Evolutionary conservation across 768 basidiomycete species (phyloP).

Genomic region (Trichaptum fuscoviolaceum): DNA sequence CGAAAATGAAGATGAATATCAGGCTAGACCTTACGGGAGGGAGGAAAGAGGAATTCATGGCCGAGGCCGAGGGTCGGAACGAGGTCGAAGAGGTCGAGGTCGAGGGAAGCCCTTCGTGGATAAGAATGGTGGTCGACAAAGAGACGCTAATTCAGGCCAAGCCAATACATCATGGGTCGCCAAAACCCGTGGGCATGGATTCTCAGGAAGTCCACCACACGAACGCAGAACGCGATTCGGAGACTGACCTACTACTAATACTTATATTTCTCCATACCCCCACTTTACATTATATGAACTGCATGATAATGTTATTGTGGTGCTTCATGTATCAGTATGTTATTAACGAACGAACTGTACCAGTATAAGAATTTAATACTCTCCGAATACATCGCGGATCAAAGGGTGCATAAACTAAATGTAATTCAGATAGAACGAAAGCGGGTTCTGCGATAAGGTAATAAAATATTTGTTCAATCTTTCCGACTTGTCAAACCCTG

Average conservation of each 20-base stretch:
- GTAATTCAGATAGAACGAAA: background rate
- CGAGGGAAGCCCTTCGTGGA: conserved; percentile 26
- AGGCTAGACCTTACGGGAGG: conserved; percentile 18
- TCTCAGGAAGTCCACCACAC: conserved; percentile 1
- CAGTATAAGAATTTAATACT: background rate
- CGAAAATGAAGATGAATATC: conserved; percentile 24
- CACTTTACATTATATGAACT: background rate
- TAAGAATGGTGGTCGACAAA: background rate
- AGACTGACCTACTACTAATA: background rate
- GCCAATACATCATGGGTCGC: background rate
- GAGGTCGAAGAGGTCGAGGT: conserved; percentile 25
- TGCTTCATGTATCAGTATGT: background rate
- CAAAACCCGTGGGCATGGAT: background rate
- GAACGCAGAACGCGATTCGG: conserved; percentile 2
- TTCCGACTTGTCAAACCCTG: background rate
- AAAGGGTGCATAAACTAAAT: background rate
- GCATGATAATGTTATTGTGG: background rate
- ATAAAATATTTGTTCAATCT: background rate
- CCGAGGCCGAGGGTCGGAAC: conserved; percentile 28
- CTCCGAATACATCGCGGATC: background rate
- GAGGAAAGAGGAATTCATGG: conserved; percentile 19
- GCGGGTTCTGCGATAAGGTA: background rate
- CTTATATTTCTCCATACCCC: background rate
- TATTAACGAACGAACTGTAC: background rate
- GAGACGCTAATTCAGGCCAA: background rate